These are phyloP conservation scores for Aulographum hederae DNA, from an alignment of 2,329 filamentous ascomycete species.

Conservation along the genomic window DNA sequence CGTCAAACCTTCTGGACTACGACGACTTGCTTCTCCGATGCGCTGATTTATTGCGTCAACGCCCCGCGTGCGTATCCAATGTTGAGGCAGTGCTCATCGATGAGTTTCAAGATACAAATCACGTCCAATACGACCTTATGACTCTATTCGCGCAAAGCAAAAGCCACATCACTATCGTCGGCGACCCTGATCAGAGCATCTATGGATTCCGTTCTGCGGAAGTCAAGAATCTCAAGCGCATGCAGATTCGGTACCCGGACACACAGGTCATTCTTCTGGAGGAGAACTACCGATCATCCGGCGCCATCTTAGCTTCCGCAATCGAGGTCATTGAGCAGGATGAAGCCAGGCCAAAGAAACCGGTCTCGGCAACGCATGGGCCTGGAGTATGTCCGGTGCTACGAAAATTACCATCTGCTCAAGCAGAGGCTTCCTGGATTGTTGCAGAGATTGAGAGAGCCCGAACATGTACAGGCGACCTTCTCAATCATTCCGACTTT, in stretches of 20 bases:
- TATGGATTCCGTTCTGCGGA: conserved; percentile 93
- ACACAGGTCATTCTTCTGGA: conserved; percentile 73
- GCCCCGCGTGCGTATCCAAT: conserved; percentile 71
- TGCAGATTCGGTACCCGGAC: conserved; percentile 58
- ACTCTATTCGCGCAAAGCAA: conserved; percentile 52
- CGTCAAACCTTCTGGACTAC: conserved; percentile 77
- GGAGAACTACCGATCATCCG: conserved; percentile 88
- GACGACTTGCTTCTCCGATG: conserved; percentile 81
- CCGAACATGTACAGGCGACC: conserved; percentile 49
- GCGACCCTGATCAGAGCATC: conserved; percentile 94
- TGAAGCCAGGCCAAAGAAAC: conserved; percentile 58
- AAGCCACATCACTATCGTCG: conserved; percentile 72
- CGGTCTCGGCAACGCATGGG: conserved; percentile 60
- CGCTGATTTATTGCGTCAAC: conserved; percentile 53
- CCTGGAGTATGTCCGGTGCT: conserved; percentile 67
- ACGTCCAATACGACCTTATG: conserved; percentile 91
- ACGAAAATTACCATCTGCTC: conserved; percentile 50
- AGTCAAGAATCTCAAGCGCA: conserved; percentile 65
- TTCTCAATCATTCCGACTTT: conserved; percentile 60
- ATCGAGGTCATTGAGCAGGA: conserved; percentile 86
- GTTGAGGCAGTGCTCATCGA: conserved; percentile 86
- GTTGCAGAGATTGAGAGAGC: conserved; percentile 63
- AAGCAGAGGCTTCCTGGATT: conserved; percentile 72
- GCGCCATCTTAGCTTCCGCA: conserved; percentile 62
- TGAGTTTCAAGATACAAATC: conserved; percentile 94